phyloP scores from a whole-genome alignment of 345 rosid genomes.

The Streptanthus diversifolius region DNA sequence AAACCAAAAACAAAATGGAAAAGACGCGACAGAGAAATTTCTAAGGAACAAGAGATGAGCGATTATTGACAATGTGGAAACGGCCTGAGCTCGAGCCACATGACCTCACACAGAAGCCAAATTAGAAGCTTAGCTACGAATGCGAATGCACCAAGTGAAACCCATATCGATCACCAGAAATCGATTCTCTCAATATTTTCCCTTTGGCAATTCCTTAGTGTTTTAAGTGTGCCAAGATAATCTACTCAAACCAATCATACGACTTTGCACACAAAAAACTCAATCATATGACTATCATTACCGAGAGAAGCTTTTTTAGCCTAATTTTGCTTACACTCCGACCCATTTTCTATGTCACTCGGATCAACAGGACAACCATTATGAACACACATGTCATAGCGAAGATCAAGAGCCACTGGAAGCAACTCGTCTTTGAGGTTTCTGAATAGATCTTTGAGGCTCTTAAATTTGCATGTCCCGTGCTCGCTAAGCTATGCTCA shows the following conservation, averaged over 20 bases:
- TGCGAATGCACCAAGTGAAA: no score
- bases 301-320: no score
- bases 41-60: slow-evolving; percentile 11
- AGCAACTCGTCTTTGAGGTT: slow-evolving; percentile 72
- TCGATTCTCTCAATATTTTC: no score
- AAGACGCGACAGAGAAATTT: not conserved
- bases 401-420: slow-evolving; percentile 72
- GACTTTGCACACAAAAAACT: no score
- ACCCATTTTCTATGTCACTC: slow-evolving; percentile 48
- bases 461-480: slow-evolving; percentile 62
- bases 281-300: no score
- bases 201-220: no score
- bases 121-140: no score
- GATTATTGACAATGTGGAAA: slow-evolving; percentile 35
- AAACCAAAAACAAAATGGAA: no score
- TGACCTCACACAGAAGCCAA: slow-evolving; percentile 31
- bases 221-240: no score
- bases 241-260: no score
- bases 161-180: no score
- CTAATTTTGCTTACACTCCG: not conserved
- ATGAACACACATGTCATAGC: slow-evolving; percentile 65
- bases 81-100: slow-evolving; percentile 32
- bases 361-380: slow-evolving; percentile 81
- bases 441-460: slow-evolving; percentile 56
- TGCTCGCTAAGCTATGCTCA: slow-evolving; percentile 84